A percentile compares a stretch with the other conserved stretches of the same genome.
Conservation (phyloP, 2,329 filamentous ascomycete genomes). For the Rutstroemia sydowiana region DNA sequence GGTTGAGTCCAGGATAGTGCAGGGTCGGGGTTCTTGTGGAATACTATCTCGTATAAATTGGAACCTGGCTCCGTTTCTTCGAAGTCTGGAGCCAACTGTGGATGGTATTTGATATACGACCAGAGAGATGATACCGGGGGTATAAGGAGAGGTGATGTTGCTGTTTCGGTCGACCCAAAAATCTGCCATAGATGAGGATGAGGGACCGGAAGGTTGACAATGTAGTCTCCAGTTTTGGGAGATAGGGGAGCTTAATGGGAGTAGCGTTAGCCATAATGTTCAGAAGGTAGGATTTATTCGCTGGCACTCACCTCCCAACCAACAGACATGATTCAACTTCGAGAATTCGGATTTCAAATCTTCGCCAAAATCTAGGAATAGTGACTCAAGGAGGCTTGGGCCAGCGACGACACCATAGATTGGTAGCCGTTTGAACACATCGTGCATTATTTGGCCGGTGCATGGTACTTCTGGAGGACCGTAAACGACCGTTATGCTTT, state of each 20-base stretch:
- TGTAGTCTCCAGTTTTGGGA: not conserved
- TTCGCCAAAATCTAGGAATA: slow-evolving; percentile 14
- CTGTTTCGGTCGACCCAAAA: slow-evolving; percentile 26
- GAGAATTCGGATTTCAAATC: slow-evolving; percentile 10
- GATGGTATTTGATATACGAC: slow-evolving; percentile 29
- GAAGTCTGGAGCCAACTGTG: slow-evolving; percentile 16
- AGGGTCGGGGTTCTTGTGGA: not conserved
- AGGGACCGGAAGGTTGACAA: not conserved
- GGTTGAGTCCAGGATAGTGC: slow-evolving; percentile 19
- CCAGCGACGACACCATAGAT: slow-evolving; percentile 16
- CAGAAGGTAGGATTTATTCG: not conserved
- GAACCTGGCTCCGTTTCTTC: slow-evolving; percentile 7
- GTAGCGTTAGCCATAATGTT: not conserved
- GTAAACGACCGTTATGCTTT: slow-evolving; percentile 7
- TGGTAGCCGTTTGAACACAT: slow-evolving; percentile 20
- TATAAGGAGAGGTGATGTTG: slow-evolving; percentile 17
- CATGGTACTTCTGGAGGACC: slow-evolving; percentile 9
- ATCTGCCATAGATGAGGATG: not conserved
- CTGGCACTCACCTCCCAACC: slow-evolving; percentile 17
- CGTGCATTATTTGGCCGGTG: slow-evolving; percentile 12
- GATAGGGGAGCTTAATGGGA: not conserved
- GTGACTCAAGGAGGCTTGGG: slow-evolving; percentile 12
- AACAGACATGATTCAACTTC: slow-evolving; percentile 14
- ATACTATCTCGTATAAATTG: not conserved
- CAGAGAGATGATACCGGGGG: slow-evolving; percentile 26